These are phyloP conservation scores for Zoysia matrella DNA, from an alignment of 202 grass and related monocot species.

Conservation along the genomic window DNA sequence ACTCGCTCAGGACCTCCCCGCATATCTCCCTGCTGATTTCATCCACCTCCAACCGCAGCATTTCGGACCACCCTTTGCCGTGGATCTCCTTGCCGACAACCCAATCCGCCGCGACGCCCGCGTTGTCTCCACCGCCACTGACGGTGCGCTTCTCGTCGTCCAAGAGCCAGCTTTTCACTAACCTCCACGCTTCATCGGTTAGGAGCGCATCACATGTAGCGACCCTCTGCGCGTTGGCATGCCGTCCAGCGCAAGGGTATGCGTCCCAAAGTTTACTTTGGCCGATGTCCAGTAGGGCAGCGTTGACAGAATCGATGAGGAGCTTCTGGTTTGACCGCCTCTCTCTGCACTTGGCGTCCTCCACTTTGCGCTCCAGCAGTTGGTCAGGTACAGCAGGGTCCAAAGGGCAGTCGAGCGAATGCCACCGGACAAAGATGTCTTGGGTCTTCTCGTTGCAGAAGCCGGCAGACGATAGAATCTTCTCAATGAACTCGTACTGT, in stretches of 20 bases:
- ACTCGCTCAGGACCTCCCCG: too few relatives aligned
- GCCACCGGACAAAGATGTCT: too few relatives aligned
- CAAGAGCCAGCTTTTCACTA: constrained; percentile 55
- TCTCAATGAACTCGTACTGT: too few relatives aligned
- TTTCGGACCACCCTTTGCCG: too few relatives aligned
- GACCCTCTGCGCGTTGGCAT: constrained; percentile 14
- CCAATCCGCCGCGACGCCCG: constrained; percentile 52
- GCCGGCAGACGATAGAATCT: too few relatives aligned
- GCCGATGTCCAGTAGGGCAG: constrained; percentile 70
- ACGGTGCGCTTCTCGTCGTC: constrained; percentile 40
- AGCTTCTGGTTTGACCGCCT: constrained; percentile 73
- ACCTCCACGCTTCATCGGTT: too few relatives aligned
- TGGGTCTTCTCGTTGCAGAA: too few relatives aligned
- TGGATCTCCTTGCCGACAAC: constrained; percentile 24
- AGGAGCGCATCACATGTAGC: constrained; percentile 25
- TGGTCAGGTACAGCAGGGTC: constrained; percentile 47
- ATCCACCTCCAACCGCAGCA: too few relatives aligned
- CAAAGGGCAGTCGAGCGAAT: too few relatives aligned
- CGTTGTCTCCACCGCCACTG: constrained; percentile 33
- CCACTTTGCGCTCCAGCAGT: constrained; percentile 74
- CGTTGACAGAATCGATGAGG: constrained; percentile 85
- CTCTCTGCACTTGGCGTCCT: constrained; percentile 81
- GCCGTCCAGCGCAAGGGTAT: constrained; percentile 55
- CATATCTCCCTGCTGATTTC: too few relatives aligned
- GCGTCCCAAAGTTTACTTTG: constrained; percentile 53